phyloP scores from a whole-genome alignment of 306 rosid species.

The Cucurbita maxima region DNA sequence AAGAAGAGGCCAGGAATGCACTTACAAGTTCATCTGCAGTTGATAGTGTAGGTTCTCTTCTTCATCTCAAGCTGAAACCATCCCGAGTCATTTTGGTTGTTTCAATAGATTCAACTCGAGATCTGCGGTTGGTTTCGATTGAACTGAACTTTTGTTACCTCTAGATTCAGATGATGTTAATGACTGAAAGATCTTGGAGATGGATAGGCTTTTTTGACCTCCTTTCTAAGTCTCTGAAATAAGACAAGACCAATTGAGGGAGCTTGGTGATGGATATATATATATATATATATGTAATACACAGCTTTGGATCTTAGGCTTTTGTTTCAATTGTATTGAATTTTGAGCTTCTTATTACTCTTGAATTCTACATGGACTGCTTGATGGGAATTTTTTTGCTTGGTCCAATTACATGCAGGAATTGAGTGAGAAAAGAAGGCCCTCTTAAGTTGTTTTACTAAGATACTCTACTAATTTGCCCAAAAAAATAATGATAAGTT shows the following conservation, averaged over 20 bases:
- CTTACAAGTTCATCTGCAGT: background rate
- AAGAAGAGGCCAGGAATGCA: background rate
- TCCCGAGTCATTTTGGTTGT: background rate
- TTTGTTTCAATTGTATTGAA: background rate
- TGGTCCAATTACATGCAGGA: too few species aligned
- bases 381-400: too few species aligned
- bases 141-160: background rate
- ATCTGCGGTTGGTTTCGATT: background rate
- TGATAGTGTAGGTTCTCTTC: background rate
- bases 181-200: background rate
- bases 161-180: background rate
- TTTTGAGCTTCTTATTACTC: too few species aligned
- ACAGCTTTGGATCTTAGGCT: background rate
- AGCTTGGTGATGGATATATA: background rate
- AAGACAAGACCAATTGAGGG: background rate
- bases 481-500: too few species aligned
- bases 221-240: background rate
- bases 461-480: too few species aligned
- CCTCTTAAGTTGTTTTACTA: too few species aligned
- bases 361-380: too few species aligned
- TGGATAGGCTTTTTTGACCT: background rate
- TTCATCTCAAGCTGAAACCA: background rate
- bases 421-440: too few species aligned
- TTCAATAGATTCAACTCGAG: background rate
- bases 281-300: background rate